phyloP scores from a whole-genome alignment of 164 flowering plant species.

The Dillenia suffruticosa region DNA sequence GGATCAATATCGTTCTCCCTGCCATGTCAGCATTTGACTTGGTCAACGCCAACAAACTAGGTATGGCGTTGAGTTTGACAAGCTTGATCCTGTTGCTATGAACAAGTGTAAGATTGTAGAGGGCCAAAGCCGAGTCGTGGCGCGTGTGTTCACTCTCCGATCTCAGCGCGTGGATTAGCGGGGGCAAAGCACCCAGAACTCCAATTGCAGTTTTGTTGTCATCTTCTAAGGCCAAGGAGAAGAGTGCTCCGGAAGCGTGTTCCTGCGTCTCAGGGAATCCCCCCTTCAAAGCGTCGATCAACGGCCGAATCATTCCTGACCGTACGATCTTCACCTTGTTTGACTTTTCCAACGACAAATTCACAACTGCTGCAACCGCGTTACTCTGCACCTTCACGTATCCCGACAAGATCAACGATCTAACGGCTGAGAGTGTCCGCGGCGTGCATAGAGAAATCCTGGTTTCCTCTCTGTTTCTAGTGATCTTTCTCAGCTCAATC shows the following conservation, averaged over 20 bases:
- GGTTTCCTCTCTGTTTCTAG: constrained; percentile 41
- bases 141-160: constrained; percentile 64
- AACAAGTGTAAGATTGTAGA: constrained; percentile 67
- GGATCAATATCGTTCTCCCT: constrained; percentile 47
- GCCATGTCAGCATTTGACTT: constrained; percentile 27
- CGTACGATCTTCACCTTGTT: constrained; percentile 84
- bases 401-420: constrained; percentile 41
- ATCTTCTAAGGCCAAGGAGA: constrained; percentile 79
- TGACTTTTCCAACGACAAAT: constrained; percentile 70
- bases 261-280: constrained; percentile 74
- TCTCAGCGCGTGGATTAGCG: constrained; percentile 64
- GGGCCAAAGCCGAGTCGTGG: constrained; percentile 84
- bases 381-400: constrained; percentile 54
- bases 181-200: constrained; percentile 79
- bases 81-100: constrained; percentile 76
- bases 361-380: constrained; percentile 78
- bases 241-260: constrained; percentile 92
- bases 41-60: constrained; percentile 44
- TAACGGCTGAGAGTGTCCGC: constrained; percentile 40
- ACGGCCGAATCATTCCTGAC: constrained; percentile 65
- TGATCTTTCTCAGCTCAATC: constrained; percentile 46
- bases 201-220: constrained; percentile 93
- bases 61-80: constrained; percentile 61
- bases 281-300: constrained; percentile 62
- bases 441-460: constrained; percentile 60